Evolutionary conservation across 2,329 filamentous ascomycete species (phyloP).

Genomic region (Nigrospora sphaerica): DNA sequence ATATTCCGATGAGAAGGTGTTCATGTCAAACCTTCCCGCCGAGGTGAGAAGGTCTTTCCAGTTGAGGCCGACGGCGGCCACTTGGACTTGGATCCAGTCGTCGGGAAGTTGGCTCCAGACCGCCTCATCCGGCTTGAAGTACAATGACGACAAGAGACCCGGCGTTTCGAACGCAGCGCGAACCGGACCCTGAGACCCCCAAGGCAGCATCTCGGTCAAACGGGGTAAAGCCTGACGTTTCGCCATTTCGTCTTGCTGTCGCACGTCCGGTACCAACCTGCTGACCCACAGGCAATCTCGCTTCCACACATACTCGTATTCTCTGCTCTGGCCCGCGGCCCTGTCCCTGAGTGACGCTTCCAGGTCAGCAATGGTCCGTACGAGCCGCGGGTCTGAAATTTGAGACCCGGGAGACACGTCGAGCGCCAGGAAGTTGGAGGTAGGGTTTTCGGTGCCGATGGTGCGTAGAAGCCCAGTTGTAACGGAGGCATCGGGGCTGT

Average conservation of each 20-base stretch:
- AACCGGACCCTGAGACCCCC: slow-evolving; percentile 11
- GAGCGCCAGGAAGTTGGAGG: slow-evolving; percentile 10
- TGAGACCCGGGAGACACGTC: slow-evolving; percentile 11
- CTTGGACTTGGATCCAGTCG: slow-evolving; percentile 18
- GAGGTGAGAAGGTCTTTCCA: slow-evolving; percentile 16
- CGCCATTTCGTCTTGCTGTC: too few species aligned
- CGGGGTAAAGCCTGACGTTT: too few species aligned
- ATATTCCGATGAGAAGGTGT: slow-evolving; percentile 11
- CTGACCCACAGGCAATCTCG: slow-evolving; percentile 21
- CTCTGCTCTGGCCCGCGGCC: slow-evolving; percentile 2
- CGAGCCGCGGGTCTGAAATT: slow-evolving; percentile 3
- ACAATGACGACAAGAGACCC: slow-evolving; percentile 19
- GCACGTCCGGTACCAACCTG: slow-evolving; percentile 16
- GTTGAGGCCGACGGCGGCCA: slow-evolving; percentile 18
- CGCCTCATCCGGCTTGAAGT: slow-evolving; percentile 15
- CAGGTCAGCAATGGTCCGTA: slow-evolving; percentile 7
- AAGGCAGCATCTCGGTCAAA: slow-evolving; percentile 2
- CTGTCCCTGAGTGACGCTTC: slow-evolving; percentile 3
- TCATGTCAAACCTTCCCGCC: slow-evolving; percentile 13
- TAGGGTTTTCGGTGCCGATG: slow-evolving; percentile 16
- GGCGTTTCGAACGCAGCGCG: slow-evolving; percentile 17
- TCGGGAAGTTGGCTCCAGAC: slow-evolving; percentile 7
- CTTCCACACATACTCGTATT: slow-evolving; percentile 21
- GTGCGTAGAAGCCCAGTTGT: slow-evolving; percentile 15
- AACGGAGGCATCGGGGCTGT: slow-evolving; percentile 12